Percentiles rank a stretch among this genome's conserved stretches.
phyloP scores from a whole-genome alignment of 2,329 filamentous ascomycete genomes.

The Penicillium paneum region DNA sequence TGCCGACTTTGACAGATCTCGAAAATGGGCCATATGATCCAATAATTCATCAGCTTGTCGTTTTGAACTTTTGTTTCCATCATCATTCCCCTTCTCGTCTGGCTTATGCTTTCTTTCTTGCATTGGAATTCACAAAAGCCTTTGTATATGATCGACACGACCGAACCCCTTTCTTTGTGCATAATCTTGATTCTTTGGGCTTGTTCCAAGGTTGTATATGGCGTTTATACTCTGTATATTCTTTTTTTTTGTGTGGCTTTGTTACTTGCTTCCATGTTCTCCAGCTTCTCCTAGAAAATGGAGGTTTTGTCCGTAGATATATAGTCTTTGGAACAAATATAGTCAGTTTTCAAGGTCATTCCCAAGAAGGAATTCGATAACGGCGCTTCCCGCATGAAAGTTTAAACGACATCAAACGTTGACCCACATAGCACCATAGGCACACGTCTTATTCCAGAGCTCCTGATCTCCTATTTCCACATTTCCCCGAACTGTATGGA shows the following conservation, averaged over 20 bases:
- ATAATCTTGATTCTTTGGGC: constrained; percentile 14
- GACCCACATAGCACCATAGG: constrained; percentile 1
- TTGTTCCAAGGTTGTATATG: background rate
- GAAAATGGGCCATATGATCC: constrained; percentile 78
- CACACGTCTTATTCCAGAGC: background rate
- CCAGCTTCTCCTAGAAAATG: background rate
- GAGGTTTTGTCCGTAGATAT: background rate
- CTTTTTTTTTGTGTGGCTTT: constrained; percentile 3
- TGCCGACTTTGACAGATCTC: constrained; percentile 58
- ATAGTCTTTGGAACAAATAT: background rate
- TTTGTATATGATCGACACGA: constrained; percentile 25
- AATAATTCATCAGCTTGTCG: constrained; percentile 27
- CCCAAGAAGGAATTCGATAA: background rate
- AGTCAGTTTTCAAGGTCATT: background rate
- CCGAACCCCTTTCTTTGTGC: constrained; percentile 13
- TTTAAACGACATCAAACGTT: background rate
- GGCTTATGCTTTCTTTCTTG: constrained; percentile 8
- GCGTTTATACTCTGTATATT: constrained; percentile 13
- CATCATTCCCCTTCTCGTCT: constrained; percentile 3
- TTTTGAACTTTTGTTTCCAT: background rate
- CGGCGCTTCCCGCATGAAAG: background rate
- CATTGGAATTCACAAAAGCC: constrained; percentile 9
- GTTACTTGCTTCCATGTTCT: background rate
- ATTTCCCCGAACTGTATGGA: constrained; percentile 27
- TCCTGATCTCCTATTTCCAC: background rate